These are phyloP conservation scores for Glomus cerebriforme DNA, from an alignment of 192 early-diverging fungal genomes.

Conservation along the genomic window DNA sequence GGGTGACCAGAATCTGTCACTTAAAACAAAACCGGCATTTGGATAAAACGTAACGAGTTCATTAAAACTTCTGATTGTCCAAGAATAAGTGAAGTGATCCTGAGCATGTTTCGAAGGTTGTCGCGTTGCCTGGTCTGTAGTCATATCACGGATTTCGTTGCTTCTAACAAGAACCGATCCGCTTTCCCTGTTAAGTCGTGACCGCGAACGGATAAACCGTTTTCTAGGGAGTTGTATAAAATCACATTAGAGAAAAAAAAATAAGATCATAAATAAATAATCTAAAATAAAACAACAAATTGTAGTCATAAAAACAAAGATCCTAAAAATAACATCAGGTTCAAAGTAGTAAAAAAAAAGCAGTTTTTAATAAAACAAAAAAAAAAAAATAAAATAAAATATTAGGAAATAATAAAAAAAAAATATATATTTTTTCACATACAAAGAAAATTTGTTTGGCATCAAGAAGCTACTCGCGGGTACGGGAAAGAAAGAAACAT, in stretches of 20 bases:
- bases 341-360: too few species aligned
- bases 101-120: constrained; percentile 29
- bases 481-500: constrained; percentile 27
- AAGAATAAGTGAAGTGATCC: constrained; percentile 28
- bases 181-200: constrained; percentile 32
- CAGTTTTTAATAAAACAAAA: neutral
- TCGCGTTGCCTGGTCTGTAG: constrained; percentile 29
- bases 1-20: constrained; percentile 33
- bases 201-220: constrained; percentile 35
- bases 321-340: neutral
- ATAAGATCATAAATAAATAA: neutral
- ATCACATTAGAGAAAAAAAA: neutral
- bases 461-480: constrained; percentile 32
- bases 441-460: constrained; percentile 33
- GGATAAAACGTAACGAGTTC: constrained; percentile 33
- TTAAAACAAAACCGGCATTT: constrained; percentile 25
- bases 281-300: neutral
- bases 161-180: constrained; percentile 14
- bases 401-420: neutral
- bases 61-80: constrained; percentile 31
- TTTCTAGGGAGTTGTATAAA: constrained; percentile 3
- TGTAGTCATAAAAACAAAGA: neutral
- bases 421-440: neutral
- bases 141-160: constrained; percentile 35
- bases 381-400: neutral